These are phyloP conservation scores for Gossypium aridum DNA, from an alignment of 441 rosid species.

Conservation along the genomic window DNA sequence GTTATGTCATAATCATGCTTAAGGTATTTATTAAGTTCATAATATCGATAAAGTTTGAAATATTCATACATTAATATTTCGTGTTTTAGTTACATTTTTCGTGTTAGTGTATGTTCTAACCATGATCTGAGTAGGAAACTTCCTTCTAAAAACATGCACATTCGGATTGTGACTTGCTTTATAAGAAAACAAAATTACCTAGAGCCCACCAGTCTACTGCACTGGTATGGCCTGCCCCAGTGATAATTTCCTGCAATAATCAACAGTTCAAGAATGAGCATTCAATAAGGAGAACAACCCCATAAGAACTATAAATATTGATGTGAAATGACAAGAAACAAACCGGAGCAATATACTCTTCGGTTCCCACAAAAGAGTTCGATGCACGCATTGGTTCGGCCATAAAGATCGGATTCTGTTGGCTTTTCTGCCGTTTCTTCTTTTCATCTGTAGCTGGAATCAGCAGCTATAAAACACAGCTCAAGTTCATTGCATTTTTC, in stretches of 20 bases:
- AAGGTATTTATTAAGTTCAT: no score
- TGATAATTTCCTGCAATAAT: slow-evolving; percentile 68
- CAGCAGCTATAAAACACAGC: slow-evolving; percentile 47
- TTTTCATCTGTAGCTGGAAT: slow-evolving; percentile 52
- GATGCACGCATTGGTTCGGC: slow-evolving; percentile 98
- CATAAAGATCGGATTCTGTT: slow-evolving; percentile 65
- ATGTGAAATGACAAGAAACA: slow-evolving; percentile 17
- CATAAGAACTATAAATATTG: slow-evolving; percentile 39
- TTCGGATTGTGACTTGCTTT: not conserved
- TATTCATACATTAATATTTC: no score
- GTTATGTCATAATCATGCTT: no score
- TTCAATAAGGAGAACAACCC: not conserved
- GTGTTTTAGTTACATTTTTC: no score
- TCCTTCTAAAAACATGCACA: not conserved
- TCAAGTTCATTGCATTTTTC: not conserved
- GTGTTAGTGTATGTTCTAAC: not conserved
- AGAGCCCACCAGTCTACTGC: slow-evolving; percentile 99
- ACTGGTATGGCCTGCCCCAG: slow-evolving; percentile 90
- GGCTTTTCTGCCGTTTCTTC: slow-evolving; percentile 50
- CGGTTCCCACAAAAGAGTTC: slow-evolving; percentile 96
- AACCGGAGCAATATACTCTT: slow-evolving; percentile 97
- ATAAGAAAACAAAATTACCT: slow-evolving; percentile 35
- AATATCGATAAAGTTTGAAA: no score
- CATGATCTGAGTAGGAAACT: not conserved
- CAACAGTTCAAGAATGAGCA: not conserved